A percentile compares a stretch with the other conserved stretches of the same genome.
phyloP scores from a whole-genome alignment of 2,329 filamentous ascomycete species.

The Thyridium curvatum region DNA sequence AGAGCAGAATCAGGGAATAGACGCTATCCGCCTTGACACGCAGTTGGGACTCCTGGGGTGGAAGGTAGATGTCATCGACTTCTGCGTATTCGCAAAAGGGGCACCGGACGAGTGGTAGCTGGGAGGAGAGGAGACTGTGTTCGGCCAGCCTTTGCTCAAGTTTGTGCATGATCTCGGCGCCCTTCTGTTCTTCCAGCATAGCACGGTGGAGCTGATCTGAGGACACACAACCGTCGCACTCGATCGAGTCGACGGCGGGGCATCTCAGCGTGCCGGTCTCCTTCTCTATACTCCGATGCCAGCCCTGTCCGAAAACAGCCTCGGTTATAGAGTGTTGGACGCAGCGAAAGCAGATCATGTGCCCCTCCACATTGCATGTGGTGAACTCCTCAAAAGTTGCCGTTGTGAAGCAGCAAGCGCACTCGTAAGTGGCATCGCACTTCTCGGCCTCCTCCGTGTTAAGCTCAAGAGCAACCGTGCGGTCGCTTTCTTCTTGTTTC shows the following conservation, averaged over 20 bases:
- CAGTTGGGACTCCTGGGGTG: constrained; percentile 45
- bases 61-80: constrained; percentile 69
- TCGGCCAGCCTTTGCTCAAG: constrained; percentile 75
- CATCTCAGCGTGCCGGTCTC: constrained; percentile 72
- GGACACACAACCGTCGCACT: constrained; percentile 71
- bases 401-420: constrained; percentile 70
- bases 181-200: constrained; percentile 62
- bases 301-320: constrained; percentile 88
- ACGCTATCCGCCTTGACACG: constrained; percentile 48
- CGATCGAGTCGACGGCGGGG: constrained; percentile 64
- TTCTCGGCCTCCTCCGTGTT: constrained; percentile 55
- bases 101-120: constrained; percentile 72
- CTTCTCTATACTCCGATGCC: constrained; percentile 72
- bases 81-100: constrained; percentile 92
- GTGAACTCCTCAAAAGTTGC: constrained; percentile 68
- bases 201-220: constrained; percentile 65
- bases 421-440: constrained; percentile 56
- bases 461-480: constrained; percentile 42
- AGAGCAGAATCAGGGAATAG: constrained; percentile 41
- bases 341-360: constrained; percentile 76
- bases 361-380: constrained; percentile 60
- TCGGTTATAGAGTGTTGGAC: constrained; percentile 77
- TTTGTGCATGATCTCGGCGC: constrained; percentile 63
- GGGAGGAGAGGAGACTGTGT: constrained; percentile 67
- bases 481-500: constrained; percentile 44